Percentiles rank a stretch among this genome's conserved stretches.
Evolutionary conservation across 768 basidiomycete species (phyloP).

Genomic region (Aureoboletus auriporus): DNA sequence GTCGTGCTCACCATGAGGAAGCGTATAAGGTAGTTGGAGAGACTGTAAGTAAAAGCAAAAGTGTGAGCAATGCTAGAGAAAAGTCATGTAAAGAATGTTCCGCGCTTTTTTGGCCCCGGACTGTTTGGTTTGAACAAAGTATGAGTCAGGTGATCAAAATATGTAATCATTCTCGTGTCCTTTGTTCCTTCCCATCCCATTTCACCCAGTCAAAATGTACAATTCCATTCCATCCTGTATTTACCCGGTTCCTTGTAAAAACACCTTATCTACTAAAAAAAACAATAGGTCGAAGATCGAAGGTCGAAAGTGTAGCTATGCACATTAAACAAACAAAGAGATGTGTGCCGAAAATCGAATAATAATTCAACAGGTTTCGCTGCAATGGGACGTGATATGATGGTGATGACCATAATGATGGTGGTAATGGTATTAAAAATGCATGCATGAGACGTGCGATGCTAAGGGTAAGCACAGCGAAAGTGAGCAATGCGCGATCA

Average conservation of each 20-base stretch:
- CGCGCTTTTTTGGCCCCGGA: slow-evolving; percentile 16
- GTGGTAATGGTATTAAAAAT: slow-evolving; percentile 6
- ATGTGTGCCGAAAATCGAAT: slow-evolving; percentile 8
- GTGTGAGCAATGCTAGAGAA: slow-evolving; percentile 25
- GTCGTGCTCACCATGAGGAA: slow-evolving; percentile 26
- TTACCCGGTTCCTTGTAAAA: slow-evolving; percentile 1
- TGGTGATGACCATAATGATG: neutral
- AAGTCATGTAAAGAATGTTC: slow-evolving; percentile 7
- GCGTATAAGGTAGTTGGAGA: slow-evolving; percentile 4
- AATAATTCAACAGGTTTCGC: slow-evolving; percentile 2
- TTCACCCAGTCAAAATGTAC: too few species aligned
- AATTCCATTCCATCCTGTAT: slow-evolving; percentile 1
- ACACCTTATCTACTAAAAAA: slow-evolving; percentile 17
- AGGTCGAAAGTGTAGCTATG: slow-evolving; percentile 20
- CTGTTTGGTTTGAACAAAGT: slow-evolving; percentile 30
- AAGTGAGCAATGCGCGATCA: slow-evolving; percentile 6
- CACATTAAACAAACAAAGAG: slow-evolving; percentile 15
- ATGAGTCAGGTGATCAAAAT: slow-evolving; percentile 22
- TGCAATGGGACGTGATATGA: slow-evolving; percentile 3
- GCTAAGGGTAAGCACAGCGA: neutral
- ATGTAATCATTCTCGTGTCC: too few species aligned
- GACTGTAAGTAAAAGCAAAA: slow-evolving; percentile 2
- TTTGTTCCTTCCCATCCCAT: too few species aligned
- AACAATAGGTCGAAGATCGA: slow-evolving; percentile 19
- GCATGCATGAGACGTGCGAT: slow-evolving; percentile 2